Percentiles rank a stretch among this genome's conserved stretches.
phyloP scores from a whole-genome alignment of 2,329 filamentous ascomycete genomes.

The Beauveria scarabaeidicola region DNA sequence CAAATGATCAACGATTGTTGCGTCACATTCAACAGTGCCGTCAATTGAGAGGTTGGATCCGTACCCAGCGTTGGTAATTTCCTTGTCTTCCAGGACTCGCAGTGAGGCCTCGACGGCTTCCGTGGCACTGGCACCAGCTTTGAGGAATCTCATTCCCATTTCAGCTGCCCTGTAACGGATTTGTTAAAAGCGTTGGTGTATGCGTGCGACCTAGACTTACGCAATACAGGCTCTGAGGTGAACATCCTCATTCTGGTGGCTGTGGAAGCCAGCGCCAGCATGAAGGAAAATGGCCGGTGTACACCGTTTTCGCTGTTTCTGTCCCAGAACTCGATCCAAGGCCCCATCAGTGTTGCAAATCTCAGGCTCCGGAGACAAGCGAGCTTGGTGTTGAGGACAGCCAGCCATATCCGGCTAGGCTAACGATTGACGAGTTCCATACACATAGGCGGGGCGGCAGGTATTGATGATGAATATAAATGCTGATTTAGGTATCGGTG shows the following conservation, averaged over 20 bases:
- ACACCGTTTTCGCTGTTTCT: slow-evolving; percentile 25
- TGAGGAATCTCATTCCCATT: slow-evolving; percentile 73
- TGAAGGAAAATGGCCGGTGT: slow-evolving; percentile 84
- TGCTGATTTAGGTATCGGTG: neutral
- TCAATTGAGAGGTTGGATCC: slow-evolving; percentile 91
- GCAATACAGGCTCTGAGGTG: slow-evolving; percentile 83
- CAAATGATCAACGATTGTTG: slow-evolving; percentile 81
- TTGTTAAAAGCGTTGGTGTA: neutral
- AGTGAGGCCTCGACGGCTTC: slow-evolving; percentile 89
- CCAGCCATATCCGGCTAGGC: slow-evolving; percentile 23
- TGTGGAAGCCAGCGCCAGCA: slow-evolving; percentile 91
- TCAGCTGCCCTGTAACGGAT: slow-evolving; percentile 59
- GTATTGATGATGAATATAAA: neutral
- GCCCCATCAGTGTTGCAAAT: slow-evolving; percentile 35
- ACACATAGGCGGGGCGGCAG: neutral
- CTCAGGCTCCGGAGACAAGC: slow-evolving; percentile 40
- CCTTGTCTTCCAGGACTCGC: slow-evolving; percentile 79
- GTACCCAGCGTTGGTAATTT: slow-evolving; percentile 94
- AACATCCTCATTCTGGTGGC: slow-evolving; percentile 70
- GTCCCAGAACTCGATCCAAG: slow-evolving; percentile 30
- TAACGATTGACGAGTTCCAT: neutral
- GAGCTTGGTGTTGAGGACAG: slow-evolving; percentile 20
- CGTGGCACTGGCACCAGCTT: slow-evolving; percentile 67
- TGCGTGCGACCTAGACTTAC: slow-evolving; percentile 42
- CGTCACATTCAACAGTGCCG: slow-evolving; percentile 88